Evolutionary conservation across 139 green algal genomes (phyloP).

Genomic region (Astrephomene gubernaculifera): DNA sequence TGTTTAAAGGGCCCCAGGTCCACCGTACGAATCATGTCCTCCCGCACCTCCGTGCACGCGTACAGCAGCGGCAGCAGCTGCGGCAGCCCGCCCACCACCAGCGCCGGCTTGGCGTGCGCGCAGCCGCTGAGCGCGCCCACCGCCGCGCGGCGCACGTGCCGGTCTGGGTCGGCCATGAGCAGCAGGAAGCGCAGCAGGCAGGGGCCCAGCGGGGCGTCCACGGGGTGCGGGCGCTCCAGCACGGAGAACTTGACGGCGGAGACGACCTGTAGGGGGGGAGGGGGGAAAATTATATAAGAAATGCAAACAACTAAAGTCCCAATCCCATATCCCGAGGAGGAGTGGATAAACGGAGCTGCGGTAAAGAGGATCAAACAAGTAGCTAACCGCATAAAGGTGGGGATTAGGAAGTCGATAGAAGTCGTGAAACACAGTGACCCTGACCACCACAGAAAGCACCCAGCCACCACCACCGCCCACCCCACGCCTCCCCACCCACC

Average conservation of each 20-base stretch:
- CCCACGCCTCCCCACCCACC: conserved; percentile 27
- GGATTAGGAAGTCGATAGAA: too few relatives aligned
- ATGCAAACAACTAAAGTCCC: too few relatives aligned
- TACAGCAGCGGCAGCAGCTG: conserved; percentile 87
- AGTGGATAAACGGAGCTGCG: too few relatives aligned
- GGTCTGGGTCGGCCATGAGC: conserved; percentile 71
- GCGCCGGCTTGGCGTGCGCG: conserved; percentile 80
- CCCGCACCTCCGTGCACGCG: conserved; percentile 82
- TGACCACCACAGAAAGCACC: too few relatives aligned
- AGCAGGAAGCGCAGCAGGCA: conserved; percentile 69
- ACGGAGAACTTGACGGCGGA: conserved; percentile 78
- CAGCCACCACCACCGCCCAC: background rate
- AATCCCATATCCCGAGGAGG: too few relatives aligned
- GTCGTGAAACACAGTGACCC: too few relatives aligned
- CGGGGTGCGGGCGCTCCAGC: conserved; percentile 72
- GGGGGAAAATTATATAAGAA: too few relatives aligned
- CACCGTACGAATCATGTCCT: conserved; percentile 83
- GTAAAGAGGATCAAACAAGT: too few relatives aligned
- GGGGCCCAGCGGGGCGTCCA: conserved; percentile 75
- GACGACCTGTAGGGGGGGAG: conserved; percentile 59
- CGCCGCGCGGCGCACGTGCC: conserved; percentile 34
- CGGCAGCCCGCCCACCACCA: conserved; percentile 74
- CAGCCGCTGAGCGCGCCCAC: conserved; percentile 58
- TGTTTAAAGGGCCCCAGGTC: conserved; percentile 97
- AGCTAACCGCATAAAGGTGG: too few relatives aligned